phyloP scores from a whole-genome alignment of 129 eudicot species.

The Ambrosia trifida region DNA sequence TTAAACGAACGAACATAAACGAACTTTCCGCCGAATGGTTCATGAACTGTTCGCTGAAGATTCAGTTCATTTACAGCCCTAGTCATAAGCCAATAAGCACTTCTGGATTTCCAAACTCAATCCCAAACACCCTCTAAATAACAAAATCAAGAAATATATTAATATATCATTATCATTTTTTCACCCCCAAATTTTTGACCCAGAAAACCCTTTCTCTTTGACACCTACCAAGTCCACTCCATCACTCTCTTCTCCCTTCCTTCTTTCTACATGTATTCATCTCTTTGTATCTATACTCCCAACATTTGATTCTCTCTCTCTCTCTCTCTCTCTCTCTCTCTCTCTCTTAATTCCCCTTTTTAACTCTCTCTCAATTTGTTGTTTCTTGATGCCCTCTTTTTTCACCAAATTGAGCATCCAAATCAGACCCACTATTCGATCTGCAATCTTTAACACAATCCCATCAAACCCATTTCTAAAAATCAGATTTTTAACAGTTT shows the following conservation, averaged over 20 bases:
- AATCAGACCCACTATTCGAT: background rate
- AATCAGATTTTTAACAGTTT: slow-evolving; percentile 1
- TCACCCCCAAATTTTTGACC: background rate
- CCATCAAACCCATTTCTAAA: background rate
- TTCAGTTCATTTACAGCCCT: too few relatives aligned
- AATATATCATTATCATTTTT: too few relatives aligned
- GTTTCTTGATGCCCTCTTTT: slow-evolving; percentile 44
- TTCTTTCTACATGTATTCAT: background rate
- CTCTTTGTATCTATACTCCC: slow-evolving; percentile 35
- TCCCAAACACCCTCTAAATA: too few relatives aligned
- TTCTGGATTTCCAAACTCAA: too few relatives aligned
- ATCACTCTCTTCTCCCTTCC: background rate
- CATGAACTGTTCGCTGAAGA: too few relatives aligned
- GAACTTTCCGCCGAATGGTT: too few relatives aligned
- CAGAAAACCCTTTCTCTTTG: slow-evolving; percentile 13
- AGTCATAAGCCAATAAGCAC: too few relatives aligned
- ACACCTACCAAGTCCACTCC: background rate
- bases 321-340: slow-evolving; percentile 4
- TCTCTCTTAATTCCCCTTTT: slow-evolving; percentile 21
- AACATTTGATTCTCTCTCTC: slow-evolving; percentile 31
- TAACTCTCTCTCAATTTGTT: slow-evolving; percentile 17
- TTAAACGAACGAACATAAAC: too few relatives aligned
- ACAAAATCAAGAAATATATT: slow-evolving; percentile 6
- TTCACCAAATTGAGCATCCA: slow-evolving; percentile 7
- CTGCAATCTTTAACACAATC: slow-evolving; percentile 15